Evolutionary conservation across 2,329 filamentous ascomycete species (phyloP).

Genomic region (Phyllosticta citrichinensis): DNA sequence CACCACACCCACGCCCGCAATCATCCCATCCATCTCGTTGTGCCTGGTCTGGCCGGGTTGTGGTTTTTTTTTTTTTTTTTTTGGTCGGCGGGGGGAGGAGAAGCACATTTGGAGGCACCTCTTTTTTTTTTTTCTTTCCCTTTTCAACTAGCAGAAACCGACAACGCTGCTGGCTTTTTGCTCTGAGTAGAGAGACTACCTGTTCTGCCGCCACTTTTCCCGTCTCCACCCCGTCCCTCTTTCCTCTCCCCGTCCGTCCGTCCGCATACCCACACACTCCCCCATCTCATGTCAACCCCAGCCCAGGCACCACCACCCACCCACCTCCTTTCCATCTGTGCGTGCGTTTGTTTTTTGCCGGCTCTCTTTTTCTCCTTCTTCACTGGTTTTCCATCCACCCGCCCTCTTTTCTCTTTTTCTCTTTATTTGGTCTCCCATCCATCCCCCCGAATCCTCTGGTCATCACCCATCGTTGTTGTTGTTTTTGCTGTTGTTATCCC

Average conservation of each 20-base stretch:
- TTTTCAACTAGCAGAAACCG: neutral
- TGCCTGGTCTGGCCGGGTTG: conserved; percentile 5
- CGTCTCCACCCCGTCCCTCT: no score
- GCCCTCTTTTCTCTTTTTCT: neutral
- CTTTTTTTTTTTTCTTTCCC: conserved; percentile 1
- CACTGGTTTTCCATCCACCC: neutral
- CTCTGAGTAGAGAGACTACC: no score
- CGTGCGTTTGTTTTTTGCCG: conserved; percentile 6
- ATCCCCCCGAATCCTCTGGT: neutral
- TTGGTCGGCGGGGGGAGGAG: conserved; percentile 6
- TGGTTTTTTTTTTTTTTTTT: neutral
- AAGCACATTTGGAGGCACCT: conserved; percentile 4
- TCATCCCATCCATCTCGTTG: neutral
- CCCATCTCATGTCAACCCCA: no score
- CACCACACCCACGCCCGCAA: neutral
- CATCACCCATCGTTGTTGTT: neutral
- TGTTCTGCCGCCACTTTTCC: no score
- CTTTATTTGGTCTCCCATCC: neutral
- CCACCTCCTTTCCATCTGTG: conserved; percentile 1
- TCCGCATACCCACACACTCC: neutral
- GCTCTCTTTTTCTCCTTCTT: neutral
- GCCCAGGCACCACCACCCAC: no score
- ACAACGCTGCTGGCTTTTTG: no score
- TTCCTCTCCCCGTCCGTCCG: neutral
- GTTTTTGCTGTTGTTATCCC: no score